Evolutionary conservation across 352 stramenopile species (phyloP).

Genomic region (Globisporangium spiculum): DNA sequence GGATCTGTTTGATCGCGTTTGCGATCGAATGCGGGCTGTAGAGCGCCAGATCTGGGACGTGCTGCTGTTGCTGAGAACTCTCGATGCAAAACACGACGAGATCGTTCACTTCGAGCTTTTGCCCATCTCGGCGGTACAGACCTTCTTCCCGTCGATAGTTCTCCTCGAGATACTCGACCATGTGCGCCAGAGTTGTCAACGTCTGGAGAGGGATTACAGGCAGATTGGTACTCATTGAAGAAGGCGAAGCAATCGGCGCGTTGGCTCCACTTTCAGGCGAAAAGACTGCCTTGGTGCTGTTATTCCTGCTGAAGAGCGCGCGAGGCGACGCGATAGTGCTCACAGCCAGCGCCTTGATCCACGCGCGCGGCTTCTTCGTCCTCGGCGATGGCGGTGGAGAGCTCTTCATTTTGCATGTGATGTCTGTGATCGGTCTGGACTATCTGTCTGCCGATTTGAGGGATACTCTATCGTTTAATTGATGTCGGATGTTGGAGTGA

Average conservation of each 20-base stretch:
- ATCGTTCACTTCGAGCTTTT: slow-evolving; percentile 22
- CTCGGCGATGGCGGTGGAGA: neutral
- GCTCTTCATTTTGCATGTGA: neutral
- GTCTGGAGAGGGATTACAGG: slow-evolving; percentile 31
- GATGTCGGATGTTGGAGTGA: no score
- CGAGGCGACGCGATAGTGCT: slow-evolving; percentile 8
- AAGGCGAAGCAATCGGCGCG: neutral
- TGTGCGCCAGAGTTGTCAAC: slow-evolving; percentile 29
- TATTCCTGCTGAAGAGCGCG: neutral
- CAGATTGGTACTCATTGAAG: neutral
- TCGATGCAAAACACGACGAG: slow-evolving; percentile 22
- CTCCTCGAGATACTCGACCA: slow-evolving; percentile 48
- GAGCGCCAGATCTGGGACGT: slow-evolving; percentile 33
- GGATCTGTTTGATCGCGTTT: slow-evolving; percentile 39
- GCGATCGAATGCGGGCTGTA: slow-evolving; percentile 50
- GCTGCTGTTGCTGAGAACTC: neutral
- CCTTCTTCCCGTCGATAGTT: slow-evolving; percentile 44
- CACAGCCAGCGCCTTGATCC: slow-evolving; percentile 8
- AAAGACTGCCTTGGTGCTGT: neutral
- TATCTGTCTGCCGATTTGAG: no score
- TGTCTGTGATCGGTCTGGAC: no score
- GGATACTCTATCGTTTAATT: no score
- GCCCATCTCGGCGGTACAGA: slow-evolving; percentile 41
- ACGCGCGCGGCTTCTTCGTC: slow-evolving; percentile 1
- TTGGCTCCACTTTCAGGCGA: neutral